Evolutionary conservation across 2,329 filamentous ascomycete species (phyloP), one percentile per base, ranked within the genome.

Genomic region (Pseudogymnoascus sp.): DNA sequence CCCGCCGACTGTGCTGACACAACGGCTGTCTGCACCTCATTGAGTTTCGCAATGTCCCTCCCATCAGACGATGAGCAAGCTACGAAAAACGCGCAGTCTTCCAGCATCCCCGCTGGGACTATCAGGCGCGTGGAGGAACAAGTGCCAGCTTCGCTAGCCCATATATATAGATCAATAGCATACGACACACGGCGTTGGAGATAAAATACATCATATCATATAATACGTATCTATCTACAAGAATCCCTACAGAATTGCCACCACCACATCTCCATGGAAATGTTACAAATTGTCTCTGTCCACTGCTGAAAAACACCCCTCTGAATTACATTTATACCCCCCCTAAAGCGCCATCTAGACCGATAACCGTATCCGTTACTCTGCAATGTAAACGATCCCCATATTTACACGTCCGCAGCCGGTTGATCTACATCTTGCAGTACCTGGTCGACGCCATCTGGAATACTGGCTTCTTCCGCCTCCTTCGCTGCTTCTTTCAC

Each of bases 401-500:
- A 33, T 56, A 56, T 56, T 56, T 56, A 56, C 50, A 56, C 50
- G 50, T 56, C 50, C 29, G 50, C 50, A 56, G 50, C 50, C 50
- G 50, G 50, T 56, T 56, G 50, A 56, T 56, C 50, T 56, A 56
- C 50, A 56, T 56, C 50, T 19, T 56, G 50, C 29, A 56, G 50
- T 4, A 56, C 29, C 29, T 56, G 50, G 50, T 61, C 59, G 15
- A 46, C 59, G 33, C 59, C 59, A 26, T 61, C 59, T 23, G 35
- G 59, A 44, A 46, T 61, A 23, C 59, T 44, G 21, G 38, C 42
- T 80, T 81, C 70, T 80, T 82, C 35, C 82, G 77, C 71, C 85
- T 86, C 44, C 83, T 77, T 68, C 85, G 82, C 10, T 83, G 74
- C 4, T 83, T 75, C 1, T 11, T 33, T 56, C 6, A 9, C 17